Percentiles rank a stretch among this genome's conserved stretches.
Evolutionary conservation across 2,329 filamentous ascomycete genomes (phyloP).

Genomic region (Biscogniauxia mediterranea): DNA sequence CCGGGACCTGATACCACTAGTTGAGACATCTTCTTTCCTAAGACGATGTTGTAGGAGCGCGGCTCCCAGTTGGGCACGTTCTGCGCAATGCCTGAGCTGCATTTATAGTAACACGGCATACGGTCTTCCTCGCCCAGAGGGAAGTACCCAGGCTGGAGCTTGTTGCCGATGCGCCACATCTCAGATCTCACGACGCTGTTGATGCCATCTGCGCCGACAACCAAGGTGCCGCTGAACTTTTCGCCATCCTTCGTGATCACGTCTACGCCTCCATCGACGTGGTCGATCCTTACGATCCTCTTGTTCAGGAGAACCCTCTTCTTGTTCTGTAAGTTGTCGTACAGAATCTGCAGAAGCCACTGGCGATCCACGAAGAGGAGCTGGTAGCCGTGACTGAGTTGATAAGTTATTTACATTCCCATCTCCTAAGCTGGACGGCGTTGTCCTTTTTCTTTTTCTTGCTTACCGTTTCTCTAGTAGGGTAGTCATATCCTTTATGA

Average conservation of each 20-base stretch:
- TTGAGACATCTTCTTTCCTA: constrained; percentile 24
- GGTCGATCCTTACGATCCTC: constrained; percentile 29
- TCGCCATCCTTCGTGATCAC: constrained; percentile 34
- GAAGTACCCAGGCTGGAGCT: constrained; percentile 26
- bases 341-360: constrained; percentile 33
- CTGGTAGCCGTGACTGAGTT: constrained; percentile 32
- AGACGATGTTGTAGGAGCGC: constrained; percentile 18
- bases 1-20: constrained; percentile 32
- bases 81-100: constrained; percentile 39
- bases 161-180: constrained; percentile 26
- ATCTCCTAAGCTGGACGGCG: not conserved
- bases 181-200: constrained; percentile 37
- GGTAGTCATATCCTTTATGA: not conserved
- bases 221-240: constrained; percentile 31
- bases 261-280: constrained; percentile 23
- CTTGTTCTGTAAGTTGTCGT: constrained; percentile 34
- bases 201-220: constrained; percentile 42
- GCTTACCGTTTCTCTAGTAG: constrained; percentile 6
- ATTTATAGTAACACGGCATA: constrained; percentile 30
- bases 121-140: constrained; percentile 16
- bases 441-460: not conserved
- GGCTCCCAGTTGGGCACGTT: constrained; percentile 21
- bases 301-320: constrained; percentile 31
- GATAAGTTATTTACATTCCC: constrained; percentile 2
- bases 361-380: constrained; percentile 38